Evolutionary conservation across 805 yeast species (phyloP), one percentile per base, ranked within the genome.

Genomic region (Sugiyamaella floridensis): DNA sequence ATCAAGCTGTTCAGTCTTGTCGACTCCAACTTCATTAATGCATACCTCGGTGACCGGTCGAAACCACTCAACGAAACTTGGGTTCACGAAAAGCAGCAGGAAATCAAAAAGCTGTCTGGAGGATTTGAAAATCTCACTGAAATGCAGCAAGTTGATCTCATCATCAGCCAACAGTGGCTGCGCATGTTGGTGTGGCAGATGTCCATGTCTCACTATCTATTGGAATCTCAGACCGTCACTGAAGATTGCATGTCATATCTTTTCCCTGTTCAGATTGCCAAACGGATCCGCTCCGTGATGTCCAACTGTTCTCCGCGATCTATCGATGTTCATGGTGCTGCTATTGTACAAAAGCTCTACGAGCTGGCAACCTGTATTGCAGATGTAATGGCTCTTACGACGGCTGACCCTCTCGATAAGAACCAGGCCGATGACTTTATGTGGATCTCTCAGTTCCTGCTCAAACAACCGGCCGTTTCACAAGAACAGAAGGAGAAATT

Each of bases 81-180:
- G 58, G 28, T 52, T 15, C 51, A 52, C 12, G 47, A 52, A 44
- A 51, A 52, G 47, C 51, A 49, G 34, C 37, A 19, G 14, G 49
- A 49, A 29, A 42, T 55, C 34, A 48, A 47, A n/a, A 34, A 42
- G 18, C 28, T 48, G 1, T 45, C 45, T 14, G 28, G 22, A 12
- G 54, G 43, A 16, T 16, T 52, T 15, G 48, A 43, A 20, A 16
- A 26, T 11, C 49, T 55, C 15, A 16, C 53, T 4, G 55, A 52
- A 19, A 52, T 52, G 53, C 55, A 52, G 48, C 51, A 49, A 40
- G 58, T 48, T 4, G 58, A 55, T 20, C 49, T 49, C 22, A 49
- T 52, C 9, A 48, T 55, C 14, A 55, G 53, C 8, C 58, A 55
- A 50, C 55, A 52, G 41, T 55, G 58, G 58, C 51, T 55, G 26